phyloP scores from a whole-genome alignment of 345 rosid genomes.

The Dimocarpus longan region DNA sequence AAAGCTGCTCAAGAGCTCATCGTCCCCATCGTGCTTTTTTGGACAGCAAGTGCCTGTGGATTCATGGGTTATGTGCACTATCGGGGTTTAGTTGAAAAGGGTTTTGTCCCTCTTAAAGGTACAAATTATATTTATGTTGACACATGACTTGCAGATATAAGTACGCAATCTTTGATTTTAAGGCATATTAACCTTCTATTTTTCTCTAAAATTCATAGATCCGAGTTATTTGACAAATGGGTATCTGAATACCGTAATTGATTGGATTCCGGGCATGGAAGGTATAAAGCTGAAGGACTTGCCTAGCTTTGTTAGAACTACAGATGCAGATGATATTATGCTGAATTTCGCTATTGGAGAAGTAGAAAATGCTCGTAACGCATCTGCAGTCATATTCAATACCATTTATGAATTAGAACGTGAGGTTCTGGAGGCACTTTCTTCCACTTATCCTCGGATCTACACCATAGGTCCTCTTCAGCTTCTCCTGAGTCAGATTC shows the following conservation, averaged over 20 bases:
- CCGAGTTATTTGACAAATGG: slow-evolving; percentile 22
- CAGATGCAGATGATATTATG: slow-evolving; percentile 20
- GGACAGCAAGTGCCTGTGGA: slow-evolving; percentile 35
- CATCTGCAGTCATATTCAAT: slow-evolving; percentile 26
- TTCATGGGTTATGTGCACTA: slow-evolving; percentile 23
- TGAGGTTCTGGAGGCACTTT: slow-evolving; percentile 21
- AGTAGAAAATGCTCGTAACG: slow-evolving; percentile 3
- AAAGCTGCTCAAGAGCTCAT: slow-evolving; percentile 32
- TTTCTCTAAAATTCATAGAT: slow-evolving; percentile 3
- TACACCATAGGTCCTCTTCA: slow-evolving; percentile 25
- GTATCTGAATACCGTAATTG: slow-evolving; percentile 23
- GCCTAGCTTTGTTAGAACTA: slow-evolving; percentile 29
- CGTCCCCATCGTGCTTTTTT: slow-evolving; percentile 31
- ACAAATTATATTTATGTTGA: background rate
- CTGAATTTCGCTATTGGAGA: slow-evolving; percentile 6
- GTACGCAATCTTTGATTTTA: no score
- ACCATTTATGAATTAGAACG: slow-evolving; percentile 22
- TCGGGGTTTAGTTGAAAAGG: slow-evolving; percentile 29
- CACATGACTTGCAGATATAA: background rate
- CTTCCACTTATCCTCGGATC: slow-evolving; percentile 3
- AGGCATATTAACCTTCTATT: no score
- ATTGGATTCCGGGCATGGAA: slow-evolving; percentile 35
- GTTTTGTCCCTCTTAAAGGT: slow-evolving; percentile 41
- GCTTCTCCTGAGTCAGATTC: slow-evolving; percentile 5
- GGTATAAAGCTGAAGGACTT: slow-evolving; percentile 28